Percentiles rank a stretch among this genome's conserved stretches.
These are phyloP conservation scores for Calonectria hawksworthii DNA, from an alignment of 2,329 filamentous ascomycete genomes.

Conservation along the genomic window DNA sequence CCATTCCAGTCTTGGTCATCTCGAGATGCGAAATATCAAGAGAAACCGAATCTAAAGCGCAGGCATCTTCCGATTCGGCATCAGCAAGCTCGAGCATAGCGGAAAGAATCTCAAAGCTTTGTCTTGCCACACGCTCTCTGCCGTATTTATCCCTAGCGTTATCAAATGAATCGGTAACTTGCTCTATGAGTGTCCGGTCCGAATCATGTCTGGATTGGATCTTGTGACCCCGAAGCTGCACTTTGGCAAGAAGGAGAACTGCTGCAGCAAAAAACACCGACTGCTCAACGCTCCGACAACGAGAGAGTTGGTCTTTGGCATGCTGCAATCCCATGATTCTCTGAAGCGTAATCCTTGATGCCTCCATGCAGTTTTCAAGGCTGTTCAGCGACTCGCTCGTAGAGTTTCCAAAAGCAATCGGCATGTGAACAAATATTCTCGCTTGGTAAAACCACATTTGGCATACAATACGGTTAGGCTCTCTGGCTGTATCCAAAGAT, in stretches of 20 bases:
- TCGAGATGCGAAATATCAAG: too few relatives aligned
- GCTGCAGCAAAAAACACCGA: slow-evolving; percentile 21
- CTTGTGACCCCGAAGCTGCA: slow-evolving; percentile 10
- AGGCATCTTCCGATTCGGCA: neutral
- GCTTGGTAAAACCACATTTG: slow-evolving; percentile 35
- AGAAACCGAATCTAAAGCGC: neutral
- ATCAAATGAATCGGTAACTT: slow-evolving; percentile 27
- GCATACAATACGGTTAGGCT: slow-evolving; percentile 26
- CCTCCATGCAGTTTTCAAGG: slow-evolving; percentile 27
- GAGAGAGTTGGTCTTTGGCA: slow-evolving; percentile 22
- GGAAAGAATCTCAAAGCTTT: slow-evolving; percentile 24
- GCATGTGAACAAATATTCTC: slow-evolving; percentile 22
- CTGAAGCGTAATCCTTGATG: slow-evolving; percentile 29
- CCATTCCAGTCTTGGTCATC: slow-evolving; percentile 11
- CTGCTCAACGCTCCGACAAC: slow-evolving; percentile 29
- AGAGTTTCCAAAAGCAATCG: slow-evolving; percentile 22
- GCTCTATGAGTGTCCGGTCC: slow-evolving; percentile 27
- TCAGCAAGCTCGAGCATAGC: slow-evolving; percentile 1
- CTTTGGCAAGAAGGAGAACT: slow-evolving; percentile 24
- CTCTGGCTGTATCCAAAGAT: slow-evolving; percentile 23
- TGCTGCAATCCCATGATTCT: slow-evolving; percentile 27
- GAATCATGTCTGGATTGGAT: slow-evolving; percentile 19
- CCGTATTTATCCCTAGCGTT: neutral
- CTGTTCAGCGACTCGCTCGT: neutral
- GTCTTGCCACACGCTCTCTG: slow-evolving; percentile 20